phyloP scores from a whole-genome alignment of 352 stramenopile species.

The Phytophthora pisi region DNA sequence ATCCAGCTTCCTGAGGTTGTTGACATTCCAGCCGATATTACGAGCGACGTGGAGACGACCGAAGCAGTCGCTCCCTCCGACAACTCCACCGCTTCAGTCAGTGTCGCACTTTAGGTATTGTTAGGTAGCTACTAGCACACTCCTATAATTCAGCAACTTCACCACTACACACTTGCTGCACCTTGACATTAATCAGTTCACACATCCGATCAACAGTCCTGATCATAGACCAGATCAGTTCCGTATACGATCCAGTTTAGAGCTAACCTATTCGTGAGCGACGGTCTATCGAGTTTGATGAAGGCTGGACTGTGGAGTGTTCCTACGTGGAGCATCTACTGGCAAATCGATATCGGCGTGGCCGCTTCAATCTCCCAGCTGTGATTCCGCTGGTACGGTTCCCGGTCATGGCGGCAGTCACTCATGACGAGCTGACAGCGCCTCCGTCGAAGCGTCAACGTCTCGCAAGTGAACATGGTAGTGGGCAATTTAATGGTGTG shows the following conservation, averaged over 20 bases:
- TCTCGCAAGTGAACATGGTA: not conserved
- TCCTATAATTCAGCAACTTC: not conserved
- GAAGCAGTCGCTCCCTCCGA: no score
- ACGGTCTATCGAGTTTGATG: not conserved
- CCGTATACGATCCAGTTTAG: no score
- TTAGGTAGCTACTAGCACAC: not conserved
- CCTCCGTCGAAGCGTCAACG: not conserved
- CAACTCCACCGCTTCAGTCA: no score
- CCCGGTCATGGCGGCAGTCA: not conserved
- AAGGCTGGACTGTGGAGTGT: not conserved
- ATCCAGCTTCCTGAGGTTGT: conserved; percentile 2
- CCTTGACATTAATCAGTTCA: not conserved
- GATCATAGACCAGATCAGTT: no score
- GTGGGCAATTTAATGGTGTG: not conserved
- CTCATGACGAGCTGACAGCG: not conserved
- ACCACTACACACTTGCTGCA: not conserved
- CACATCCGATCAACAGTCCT: not conserved
- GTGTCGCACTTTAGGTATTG: not conserved
- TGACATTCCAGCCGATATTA: not conserved
- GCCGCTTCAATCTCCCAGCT: not conserved
- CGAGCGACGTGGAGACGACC: not conserved
- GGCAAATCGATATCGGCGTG: not conserved
- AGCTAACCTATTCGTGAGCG: not conserved
- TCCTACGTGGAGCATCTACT: not conserved
- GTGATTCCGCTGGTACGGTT: not conserved